Percentiles rank a stretch among this genome's conserved stretches.
phyloP scores from a whole-genome alignment of 1,139 yeast genomes.

The Geotrichum bryndzae region DNA sequence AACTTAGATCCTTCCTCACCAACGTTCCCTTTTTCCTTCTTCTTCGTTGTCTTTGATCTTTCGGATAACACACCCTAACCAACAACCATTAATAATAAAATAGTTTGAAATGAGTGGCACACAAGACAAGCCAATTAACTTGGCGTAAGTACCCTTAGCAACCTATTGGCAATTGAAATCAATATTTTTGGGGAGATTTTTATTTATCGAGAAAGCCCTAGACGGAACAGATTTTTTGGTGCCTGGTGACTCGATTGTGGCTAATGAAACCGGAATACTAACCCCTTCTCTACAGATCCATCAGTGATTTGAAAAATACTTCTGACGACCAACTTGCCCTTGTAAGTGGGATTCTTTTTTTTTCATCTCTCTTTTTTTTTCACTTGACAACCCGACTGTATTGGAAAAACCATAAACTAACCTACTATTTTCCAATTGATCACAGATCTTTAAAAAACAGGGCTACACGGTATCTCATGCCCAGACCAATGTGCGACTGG shows the following conservation, averaged over 20 bases:
- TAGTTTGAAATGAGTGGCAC: conserved; percentile 11
- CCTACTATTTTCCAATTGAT: conserved; percentile 29
- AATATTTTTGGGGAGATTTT: not conserved
- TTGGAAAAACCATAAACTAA: not conserved
- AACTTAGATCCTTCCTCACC: too few species aligned
- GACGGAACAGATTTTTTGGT: not conserved
- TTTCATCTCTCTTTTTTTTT: not conserved
- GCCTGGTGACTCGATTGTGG: not conserved
- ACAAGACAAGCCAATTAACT: conserved; percentile 13
- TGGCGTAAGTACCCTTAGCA: conserved; percentile 6
- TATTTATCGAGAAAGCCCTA: not conserved
- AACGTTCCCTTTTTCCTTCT: not conserved
- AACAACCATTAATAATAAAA: not conserved
- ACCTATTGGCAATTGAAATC: not conserved
- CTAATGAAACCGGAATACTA: not conserved
- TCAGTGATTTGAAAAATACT: conserved; percentile 32
- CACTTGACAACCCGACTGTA: not conserved
- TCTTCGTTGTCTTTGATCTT: not conserved
- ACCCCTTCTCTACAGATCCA: conserved; percentile 23
- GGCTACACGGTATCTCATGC: conserved; percentile 60
- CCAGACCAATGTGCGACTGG: conserved; percentile 57
- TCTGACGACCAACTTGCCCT: conserved; percentile 34
- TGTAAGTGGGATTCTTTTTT: conserved; percentile 20
- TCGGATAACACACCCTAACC: not conserved
- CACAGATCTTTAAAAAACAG: conserved; percentile 44